phyloP scores from a whole-genome alignment of 805 yeast genomes.

The Ogataea salicorniae region DNA sequence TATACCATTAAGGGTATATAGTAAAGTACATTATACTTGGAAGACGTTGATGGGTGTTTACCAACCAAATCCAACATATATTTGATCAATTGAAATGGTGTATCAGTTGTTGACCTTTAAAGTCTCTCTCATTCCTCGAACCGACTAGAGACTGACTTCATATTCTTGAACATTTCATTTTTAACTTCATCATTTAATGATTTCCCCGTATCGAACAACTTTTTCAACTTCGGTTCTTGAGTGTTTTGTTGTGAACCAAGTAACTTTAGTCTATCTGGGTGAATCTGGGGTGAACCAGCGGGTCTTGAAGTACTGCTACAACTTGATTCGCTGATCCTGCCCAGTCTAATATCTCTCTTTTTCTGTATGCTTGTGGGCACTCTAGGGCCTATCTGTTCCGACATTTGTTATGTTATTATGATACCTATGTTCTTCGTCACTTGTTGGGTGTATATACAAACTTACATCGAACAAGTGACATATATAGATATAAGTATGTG shows the following conservation, averaged over 20 bases:
- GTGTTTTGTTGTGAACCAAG: background rate
- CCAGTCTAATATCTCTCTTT: constrained; percentile 12
- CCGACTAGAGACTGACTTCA: constrained; percentile 6
- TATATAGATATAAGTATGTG: no score
- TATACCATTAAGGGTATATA: no score
- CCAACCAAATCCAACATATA: no score
- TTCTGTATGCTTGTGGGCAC: constrained; percentile 21
- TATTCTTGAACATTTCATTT: constrained; percentile 20
- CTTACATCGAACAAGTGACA: no score
- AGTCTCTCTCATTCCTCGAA: constrained; percentile 9
- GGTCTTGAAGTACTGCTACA: no score
- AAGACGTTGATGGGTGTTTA: no score
- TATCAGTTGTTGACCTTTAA: no score
- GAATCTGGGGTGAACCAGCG: background rate
- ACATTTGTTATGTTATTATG: background rate
- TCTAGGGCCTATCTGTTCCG: constrained; percentile 17
- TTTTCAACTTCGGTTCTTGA: constrained; percentile 6
- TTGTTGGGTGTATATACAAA: no score
- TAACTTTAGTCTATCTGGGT: background rate
- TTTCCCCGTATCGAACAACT: constrained; percentile 20
- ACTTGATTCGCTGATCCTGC: constrained; percentile 1
- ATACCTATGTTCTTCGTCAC: background rate
- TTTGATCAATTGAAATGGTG: no score
- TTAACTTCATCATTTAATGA: constrained; percentile 24
- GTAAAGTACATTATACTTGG: no score